Conservation (phyloP, 352 stramenopile species). For the Phytophthora syringae region DNA sequence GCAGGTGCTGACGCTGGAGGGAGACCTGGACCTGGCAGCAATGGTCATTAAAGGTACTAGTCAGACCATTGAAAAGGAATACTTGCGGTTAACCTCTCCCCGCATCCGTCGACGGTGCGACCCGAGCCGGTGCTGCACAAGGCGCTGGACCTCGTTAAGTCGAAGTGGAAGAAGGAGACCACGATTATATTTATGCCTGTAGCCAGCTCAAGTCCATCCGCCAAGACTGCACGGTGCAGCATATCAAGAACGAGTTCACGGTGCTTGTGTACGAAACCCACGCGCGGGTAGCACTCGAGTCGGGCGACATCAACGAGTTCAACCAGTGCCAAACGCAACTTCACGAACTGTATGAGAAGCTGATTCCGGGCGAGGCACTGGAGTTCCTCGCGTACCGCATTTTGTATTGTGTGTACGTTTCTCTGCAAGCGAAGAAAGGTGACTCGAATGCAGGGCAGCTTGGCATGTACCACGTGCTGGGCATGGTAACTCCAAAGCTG, state of each 20-base stretch:
- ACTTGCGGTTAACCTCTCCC: conserved; percentile 96
- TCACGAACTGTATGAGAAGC: conserved; percentile 87
- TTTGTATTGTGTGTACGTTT: conserved; percentile 91
- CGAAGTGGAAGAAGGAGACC: conserved; percentile 87
- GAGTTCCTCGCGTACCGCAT: conserved; percentile 91
- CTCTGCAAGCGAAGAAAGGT: conserved; percentile 86
- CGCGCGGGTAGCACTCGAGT: conserved; percentile 95
- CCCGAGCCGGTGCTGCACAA: conserved; percentile 92
- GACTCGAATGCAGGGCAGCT: conserved; percentile 86
- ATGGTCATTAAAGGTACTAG: conserved; percentile 96
- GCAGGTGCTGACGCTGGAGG: conserved; percentile 77
- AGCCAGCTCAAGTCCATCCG: conserved; percentile 99
- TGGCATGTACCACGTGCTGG: conserved; percentile 85
- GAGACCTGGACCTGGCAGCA: conserved; percentile 84
- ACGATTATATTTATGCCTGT: conserved; percentile 96
- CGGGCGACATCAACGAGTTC: conserved; percentile 96
- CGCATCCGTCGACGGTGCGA: conserved; percentile 95
- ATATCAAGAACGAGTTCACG: conserved; percentile 97
- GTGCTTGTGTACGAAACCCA: conserved; percentile 98
- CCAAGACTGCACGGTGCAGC: conserved; percentile 98
- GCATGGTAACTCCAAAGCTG: conserved; percentile 56
- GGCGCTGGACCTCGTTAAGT: conserved; percentile 87
- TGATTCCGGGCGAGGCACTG: conserved; percentile 71
- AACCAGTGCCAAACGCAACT: conserved; percentile 95
- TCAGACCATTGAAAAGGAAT: conserved; percentile 97